Percentiles rank a stretch among this genome's conserved stretches.
These are phyloP conservation scores for Alternaria gaisen DNA, from an alignment of 2,329 filamentous ascomycete species.

Conservation along the genomic window DNA sequence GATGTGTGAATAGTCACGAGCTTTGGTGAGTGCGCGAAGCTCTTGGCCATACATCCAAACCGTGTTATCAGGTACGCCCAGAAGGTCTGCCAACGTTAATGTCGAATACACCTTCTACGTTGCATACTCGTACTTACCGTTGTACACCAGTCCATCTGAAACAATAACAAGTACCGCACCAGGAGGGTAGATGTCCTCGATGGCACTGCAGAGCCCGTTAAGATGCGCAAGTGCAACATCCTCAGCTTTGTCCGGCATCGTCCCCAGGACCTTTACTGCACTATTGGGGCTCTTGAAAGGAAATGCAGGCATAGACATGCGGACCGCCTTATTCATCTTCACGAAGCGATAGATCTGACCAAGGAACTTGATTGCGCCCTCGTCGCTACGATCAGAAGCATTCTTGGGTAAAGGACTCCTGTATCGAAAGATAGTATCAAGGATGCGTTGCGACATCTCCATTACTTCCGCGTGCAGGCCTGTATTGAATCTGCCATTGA, in stretches of 20 bases:
- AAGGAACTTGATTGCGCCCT: constrained; percentile 23
- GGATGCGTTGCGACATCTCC: constrained; percentile 16
- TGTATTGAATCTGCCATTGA: background rate
- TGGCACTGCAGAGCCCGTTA: constrained; percentile 52
- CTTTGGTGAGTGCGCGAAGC: constrained; percentile 20
- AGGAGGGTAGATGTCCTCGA: constrained; percentile 50
- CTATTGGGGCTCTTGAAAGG: constrained; percentile 69
- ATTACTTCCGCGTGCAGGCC: background rate
- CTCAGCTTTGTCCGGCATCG: constrained; percentile 54
- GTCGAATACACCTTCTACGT: no score
- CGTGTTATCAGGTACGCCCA: constrained; percentile 52
- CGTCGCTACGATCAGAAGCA: constrained; percentile 20
- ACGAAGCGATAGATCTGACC: constrained; percentile 18
- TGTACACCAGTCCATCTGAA: constrained; percentile 55
- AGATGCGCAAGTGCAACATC: constrained; percentile 54
- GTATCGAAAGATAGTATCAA: constrained; percentile 23
- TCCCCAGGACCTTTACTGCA: constrained; percentile 61
- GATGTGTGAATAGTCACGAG: constrained; percentile 24
- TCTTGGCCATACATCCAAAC: constrained; percentile 50
- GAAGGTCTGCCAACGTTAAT: constrained; percentile 41
- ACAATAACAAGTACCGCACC: constrained; percentile 53
- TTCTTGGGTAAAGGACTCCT: constrained; percentile 20
- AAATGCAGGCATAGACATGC: constrained; percentile 60
- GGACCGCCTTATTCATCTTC: constrained; percentile 1
- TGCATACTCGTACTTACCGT: constrained; percentile 28